Evolutionary conservation across 805 yeast species (phyloP).

Genomic region (Gaillardinia entomophila): DNA sequence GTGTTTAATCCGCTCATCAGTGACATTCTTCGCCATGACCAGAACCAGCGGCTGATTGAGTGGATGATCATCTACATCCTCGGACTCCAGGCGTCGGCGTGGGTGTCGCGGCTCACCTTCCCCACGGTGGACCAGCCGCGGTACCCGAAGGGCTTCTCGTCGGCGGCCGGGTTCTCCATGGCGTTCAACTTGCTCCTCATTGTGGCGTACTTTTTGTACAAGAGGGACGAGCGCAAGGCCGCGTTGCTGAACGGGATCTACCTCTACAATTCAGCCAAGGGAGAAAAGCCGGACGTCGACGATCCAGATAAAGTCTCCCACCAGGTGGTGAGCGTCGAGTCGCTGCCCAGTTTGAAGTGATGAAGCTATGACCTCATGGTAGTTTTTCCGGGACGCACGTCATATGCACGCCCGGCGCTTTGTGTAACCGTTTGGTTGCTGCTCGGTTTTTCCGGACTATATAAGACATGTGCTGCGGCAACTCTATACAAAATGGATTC

Average conservation of each 20-base stretch:
- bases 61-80: constrained; percentile 12
- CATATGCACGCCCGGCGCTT: too few species aligned
- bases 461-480: too few species aligned
- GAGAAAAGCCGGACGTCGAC: background rate
- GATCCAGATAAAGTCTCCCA: background rate
- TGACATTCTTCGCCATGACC: constrained; percentile 15
- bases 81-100: constrained; percentile 28
- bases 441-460: too few species aligned
- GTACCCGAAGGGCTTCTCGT: background rate
- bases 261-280: background rate
- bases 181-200: constrained; percentile 15
- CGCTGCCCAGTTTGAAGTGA: too few species aligned
- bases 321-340: too few species aligned
- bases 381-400: too few species aligned
- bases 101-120: background rate
- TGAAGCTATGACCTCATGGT: too few species aligned
- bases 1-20: constrained; percentile 13
- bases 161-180: constrained; percentile 35
- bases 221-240: constrained; percentile 42
- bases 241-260: constrained; percentile 44
- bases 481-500: too few species aligned
- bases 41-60: constrained; percentile 14
- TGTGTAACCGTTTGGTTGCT: too few species aligned
- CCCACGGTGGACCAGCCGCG: background rate
- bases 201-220: constrained; percentile 36